Evolutionary conservation across 2,329 filamentous ascomycete species (phyloP).

Genomic region (Colletotrichum melonis): DNA sequence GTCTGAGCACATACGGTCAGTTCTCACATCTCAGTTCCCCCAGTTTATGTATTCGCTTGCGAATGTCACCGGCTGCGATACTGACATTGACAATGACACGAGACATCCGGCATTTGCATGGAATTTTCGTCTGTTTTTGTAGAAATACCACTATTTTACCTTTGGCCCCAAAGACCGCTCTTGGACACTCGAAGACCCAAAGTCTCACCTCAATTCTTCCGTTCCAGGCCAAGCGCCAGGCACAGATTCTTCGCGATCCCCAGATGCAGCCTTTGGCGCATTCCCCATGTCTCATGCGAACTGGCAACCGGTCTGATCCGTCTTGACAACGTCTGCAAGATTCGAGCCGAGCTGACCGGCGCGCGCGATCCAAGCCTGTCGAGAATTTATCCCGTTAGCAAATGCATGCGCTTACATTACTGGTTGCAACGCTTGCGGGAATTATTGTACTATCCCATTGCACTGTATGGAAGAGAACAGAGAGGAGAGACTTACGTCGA

Average conservation of each 20-base stretch:
- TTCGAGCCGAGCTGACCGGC: constrained; percentile 41
- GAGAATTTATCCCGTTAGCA: neutral
- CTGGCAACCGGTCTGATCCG: constrained; percentile 41
- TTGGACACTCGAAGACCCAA: neutral
- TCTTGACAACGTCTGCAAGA: constrained; percentile 42
- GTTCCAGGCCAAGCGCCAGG: constrained; percentile 18
- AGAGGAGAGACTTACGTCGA: constrained; percentile 41
- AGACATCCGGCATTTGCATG: neutral
- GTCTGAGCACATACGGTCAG: neutral
- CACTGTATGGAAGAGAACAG: neutral
- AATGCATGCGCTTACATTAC: neutral
- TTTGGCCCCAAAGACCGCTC: neutral
- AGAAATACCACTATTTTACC: neutral
- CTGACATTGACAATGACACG: neutral
- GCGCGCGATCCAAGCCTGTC: constrained; percentile 41
- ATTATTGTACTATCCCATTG: too few relatives aligned
- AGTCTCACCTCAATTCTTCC: neutral
- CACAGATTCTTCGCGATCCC: constrained; percentile 6
- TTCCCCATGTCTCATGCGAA: constrained; percentile 35
- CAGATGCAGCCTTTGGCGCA: neutral
- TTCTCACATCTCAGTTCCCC: too few relatives aligned
- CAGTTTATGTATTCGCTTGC: neutral
- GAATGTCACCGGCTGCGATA: neutral
- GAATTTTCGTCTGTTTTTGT: neutral
- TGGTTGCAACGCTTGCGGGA: neutral